Evolutionary conservation across 768 basidiomycete genomes (phyloP).

Genomic region (Rhizopogon roseolus): DNA sequence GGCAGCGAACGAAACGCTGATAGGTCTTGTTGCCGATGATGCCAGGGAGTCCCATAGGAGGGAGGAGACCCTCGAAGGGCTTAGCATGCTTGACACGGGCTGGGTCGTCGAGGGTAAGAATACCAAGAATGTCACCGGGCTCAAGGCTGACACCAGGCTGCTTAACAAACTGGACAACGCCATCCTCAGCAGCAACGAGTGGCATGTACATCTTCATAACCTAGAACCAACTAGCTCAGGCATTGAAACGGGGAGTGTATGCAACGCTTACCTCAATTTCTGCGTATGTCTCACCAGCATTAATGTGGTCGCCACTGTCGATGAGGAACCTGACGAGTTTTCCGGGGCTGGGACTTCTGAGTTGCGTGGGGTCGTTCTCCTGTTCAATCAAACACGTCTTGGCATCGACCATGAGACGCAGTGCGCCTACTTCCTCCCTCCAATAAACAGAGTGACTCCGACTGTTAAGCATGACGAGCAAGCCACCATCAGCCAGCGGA

Average conservation of each 20-base stretch:
- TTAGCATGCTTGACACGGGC: slow-evolving; percentile 96
- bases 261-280: slow-evolving; percentile 79
- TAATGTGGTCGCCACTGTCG: slow-evolving; percentile 96
- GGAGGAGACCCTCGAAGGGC: slow-evolving; percentile 93
- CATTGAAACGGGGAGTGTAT: background rate
- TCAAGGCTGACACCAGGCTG: slow-evolving; percentile 96
- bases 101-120: slow-evolving; percentile 94
- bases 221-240: slow-evolving; percentile 27
- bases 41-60: slow-evolving; percentile 79
- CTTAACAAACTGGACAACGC: slow-evolving; percentile 92
- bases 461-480: slow-evolving; percentile 87
- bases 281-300: slow-evolving; percentile 94
- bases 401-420: slow-evolving; percentile 89
- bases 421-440: slow-evolving; percentile 95
- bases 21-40: slow-evolving; percentile 87
- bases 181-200: slow-evolving; percentile 89
- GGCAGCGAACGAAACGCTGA: slow-evolving; percentile 73
- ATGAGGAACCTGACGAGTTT: slow-evolving; percentile 93
- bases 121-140: slow-evolving; percentile 96
- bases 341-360: slow-evolving; percentile 93
- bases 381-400: slow-evolving; percentile 99
- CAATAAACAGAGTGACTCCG: slow-evolving; percentile 97
- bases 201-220: slow-evolving; percentile 99
- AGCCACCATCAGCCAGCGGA: slow-evolving; percentile 90
- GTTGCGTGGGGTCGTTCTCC: slow-evolving; percentile 98